Evolutionary conservation across 768 basidiomycete species (phyloP), one percentile per base, ranked within the genome.

Genomic region (Macrolepiota dolichaula): DNA sequence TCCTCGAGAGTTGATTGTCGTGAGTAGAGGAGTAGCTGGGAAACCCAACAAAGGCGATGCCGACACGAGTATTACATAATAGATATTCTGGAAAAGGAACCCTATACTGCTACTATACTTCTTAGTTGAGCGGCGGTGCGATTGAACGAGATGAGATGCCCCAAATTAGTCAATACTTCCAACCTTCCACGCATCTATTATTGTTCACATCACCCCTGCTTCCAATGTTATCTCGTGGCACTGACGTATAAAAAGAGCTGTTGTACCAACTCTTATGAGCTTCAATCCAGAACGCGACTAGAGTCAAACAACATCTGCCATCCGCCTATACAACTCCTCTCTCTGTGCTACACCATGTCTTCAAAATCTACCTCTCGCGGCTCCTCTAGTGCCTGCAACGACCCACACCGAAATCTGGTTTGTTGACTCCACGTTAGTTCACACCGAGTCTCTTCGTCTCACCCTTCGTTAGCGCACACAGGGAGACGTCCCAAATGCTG

Each of bases 401-500:
- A 25, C 24, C 44, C 7, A 38, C 52, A 59, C 22, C 37, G 38
- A 24, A 2, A 22, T 29, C 12, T n/a, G 35, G 50, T 29, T 10
- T 22, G 58, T 36, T 12, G 11, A 17, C 15, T 29, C 29, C 42
- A 44, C 17, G 19, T n/a, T n/a, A n/a, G n/a, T n/a, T n/a, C n/a
- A n/a, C n/a, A n/a, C n/a, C n/a, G 19, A 44, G 6, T 44, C 10
- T 44, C 29, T 19, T 22, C 22, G 10, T 25, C 37, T 59, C n/a
- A 49, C 47, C 55, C 67, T 49, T 64, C 64, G 25, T 53, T 61
- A 74, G 74, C 56, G 50, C 38, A 64, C 54, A 47, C 68, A 69
- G 46, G 73, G 70, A 46, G 85, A 89, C 65, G 85, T 91, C 5
- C 79, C 87, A 4, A 76, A 72, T 17, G 77, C 85, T n/a, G 87